phyloP scores from a whole-genome alignment of 1,284 basidiomycete species.

The Somion occarium region DNA sequence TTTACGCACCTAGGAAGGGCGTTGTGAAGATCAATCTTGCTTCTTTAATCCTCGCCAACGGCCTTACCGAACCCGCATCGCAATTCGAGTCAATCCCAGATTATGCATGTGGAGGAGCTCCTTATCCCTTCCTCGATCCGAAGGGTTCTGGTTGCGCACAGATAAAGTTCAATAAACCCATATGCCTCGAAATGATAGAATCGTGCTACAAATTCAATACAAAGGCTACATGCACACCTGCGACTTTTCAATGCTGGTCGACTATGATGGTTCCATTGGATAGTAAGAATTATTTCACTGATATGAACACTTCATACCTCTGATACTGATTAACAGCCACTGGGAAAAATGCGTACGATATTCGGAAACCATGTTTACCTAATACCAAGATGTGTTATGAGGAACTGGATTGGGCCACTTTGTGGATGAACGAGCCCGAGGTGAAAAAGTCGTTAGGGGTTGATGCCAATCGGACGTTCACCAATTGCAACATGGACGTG shows the following conservation, averaged over 20 bases:
- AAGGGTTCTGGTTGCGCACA: slow-evolving; percentile 61
- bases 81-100: slow-evolving; percentile 78
- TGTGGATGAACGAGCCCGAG: slow-evolving; percentile 69
- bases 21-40: slow-evolving; percentile 70
- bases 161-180: slow-evolving; percentile 61
- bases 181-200: slow-evolving; percentile 66
- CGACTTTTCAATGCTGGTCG: slow-evolving; percentile 49
- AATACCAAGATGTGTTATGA: slow-evolving; percentile 9
- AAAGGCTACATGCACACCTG: slow-evolving; percentile 58
- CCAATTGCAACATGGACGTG: slow-evolving; percentile 54
- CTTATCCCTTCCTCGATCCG: slow-evolving; percentile 71
- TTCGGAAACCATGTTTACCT: slow-evolving; percentile 62
- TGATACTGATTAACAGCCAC: slow-evolving; percentile 32
- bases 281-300: background rate
- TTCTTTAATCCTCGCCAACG: slow-evolving; percentile 81
- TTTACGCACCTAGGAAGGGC: slow-evolving; percentile 33
- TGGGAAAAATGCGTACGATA: slow-evolving; percentile 80
- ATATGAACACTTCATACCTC: background rate
- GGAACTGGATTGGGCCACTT: slow-evolving; percentile 69
- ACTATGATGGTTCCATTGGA: background rate
- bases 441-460: slow-evolving; percentile 80
- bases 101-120: slow-evolving; percentile 66
- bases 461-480: slow-evolving; percentile 52
- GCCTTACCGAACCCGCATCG: slow-evolving; percentile 75
- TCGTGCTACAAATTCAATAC: slow-evolving; percentile 59